These are phyloP conservation scores for Crotalaria pallida DNA, from an alignment of 306 rosid genomes.

Conservation along the genomic window DNA sequence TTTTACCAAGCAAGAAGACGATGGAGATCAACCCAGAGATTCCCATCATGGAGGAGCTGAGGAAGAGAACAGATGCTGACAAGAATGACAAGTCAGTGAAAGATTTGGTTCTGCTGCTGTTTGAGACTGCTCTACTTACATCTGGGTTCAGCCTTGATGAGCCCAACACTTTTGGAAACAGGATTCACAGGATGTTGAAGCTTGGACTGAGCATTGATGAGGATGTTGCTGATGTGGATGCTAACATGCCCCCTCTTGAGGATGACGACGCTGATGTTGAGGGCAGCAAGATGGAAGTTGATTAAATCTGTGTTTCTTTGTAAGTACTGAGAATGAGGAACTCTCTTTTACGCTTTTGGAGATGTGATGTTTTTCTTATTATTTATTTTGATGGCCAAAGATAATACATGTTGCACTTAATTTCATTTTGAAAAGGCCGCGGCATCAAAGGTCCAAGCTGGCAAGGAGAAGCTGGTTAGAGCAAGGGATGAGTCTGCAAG, in stretches of 20 bases:
- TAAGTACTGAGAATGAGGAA: not conserved
- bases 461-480: no score
- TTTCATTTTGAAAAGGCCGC: no score
- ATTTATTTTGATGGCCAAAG: no score
- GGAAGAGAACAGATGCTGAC: constrained; percentile 80
- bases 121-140: constrained; percentile 84
- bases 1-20: constrained; percentile 69
- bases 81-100: constrained; percentile 91
- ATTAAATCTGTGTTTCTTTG: constrained; percentile 29
- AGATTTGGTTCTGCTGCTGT: constrained; percentile 84
- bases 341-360: not conserved
- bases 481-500: no score
- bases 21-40: constrained; percentile 96
- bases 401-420: no score
- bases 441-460: no score
- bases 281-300: constrained; percentile 97
- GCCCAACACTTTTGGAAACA: constrained; percentile 93
- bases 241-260: constrained; percentile 88
- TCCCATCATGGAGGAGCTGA: constrained; percentile 90
- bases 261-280: constrained; percentile 77
- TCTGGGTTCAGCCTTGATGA: constrained; percentile 97
- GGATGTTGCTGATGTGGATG: constrained; percentile 54
- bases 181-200: constrained; percentile 93
- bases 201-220: constrained; percentile 91
- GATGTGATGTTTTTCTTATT: no score